Evolutionary conservation across 495 filamentous ascomycete genomes (phyloP), one percentile per base, ranked within the genome.

Genomic region (Chaetomidium leptoderma): DNA sequence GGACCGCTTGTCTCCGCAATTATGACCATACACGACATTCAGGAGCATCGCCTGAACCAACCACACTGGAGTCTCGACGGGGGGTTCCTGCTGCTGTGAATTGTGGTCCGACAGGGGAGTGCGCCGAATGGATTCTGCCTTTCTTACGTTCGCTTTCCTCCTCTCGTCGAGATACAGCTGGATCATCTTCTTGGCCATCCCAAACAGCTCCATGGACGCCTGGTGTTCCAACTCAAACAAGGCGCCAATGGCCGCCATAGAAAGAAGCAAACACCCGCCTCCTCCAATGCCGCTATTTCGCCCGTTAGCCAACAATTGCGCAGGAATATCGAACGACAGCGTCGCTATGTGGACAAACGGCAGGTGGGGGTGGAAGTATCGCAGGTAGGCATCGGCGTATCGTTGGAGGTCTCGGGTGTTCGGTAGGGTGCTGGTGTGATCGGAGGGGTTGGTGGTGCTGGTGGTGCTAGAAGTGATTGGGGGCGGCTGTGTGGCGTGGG

Each of bases 1-100:
- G 14, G 90, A 86, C 33, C 80, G 83, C 73, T 92, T 93, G 66
- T 98, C 92, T 26, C 89, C 95, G 68, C 90, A 96, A 61, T 95
- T 91, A 63, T 97, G 90, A 10, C 95, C 95, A 63, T 96, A 98
- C 11, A 97, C 87, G 33, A 97, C 89, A 72, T 96, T 97, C 39
- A 98, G 79, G 29, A 98, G 80, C 93, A 98, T 97, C 1, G 93
- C 92, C 66, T 98, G 93, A n/a, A 98, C 90, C 27, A 98, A 80
- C 93, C 93, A 97, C 48, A 97, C 78, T 2, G 93, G 93, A 13
- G 91, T 96, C 62, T 93, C 87, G 42, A 86, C 77, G 2, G 85
- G 79, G 62, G 81, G 82, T 56, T 92, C 88, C 55, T 81, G 78
- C 33, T 78, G 73, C 48, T 78, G 74, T 56, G 71, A 70, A 62